phyloP scores from a whole-genome alignment of 1,139 yeast genomes.

The Diutina rugosa region DNA sequence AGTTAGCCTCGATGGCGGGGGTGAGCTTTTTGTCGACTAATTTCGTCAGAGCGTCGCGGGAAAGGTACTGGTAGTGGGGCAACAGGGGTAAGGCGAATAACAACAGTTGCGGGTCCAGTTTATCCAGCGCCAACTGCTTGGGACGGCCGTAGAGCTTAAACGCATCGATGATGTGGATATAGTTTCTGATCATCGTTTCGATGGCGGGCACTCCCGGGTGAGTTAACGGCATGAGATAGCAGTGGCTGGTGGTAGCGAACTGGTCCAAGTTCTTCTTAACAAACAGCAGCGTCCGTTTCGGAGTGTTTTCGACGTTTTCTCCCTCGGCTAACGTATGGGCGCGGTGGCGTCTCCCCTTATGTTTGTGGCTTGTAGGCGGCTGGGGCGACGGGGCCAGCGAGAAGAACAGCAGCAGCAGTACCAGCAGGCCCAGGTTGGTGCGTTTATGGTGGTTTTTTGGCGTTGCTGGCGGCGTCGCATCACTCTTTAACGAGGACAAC shows the following conservation, averaged over 20 bases:
- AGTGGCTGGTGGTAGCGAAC: slow-evolving; percentile 23
- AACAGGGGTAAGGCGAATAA: slow-evolving; percentile 45
- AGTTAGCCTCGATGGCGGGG: neutral
- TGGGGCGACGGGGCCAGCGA: neutral
- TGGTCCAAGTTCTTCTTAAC: neutral
- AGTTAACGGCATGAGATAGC: slow-evolving; percentile 37
- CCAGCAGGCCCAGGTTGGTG: neutral
- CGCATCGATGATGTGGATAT: slow-evolving; percentile 39
- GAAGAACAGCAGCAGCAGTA: neutral
- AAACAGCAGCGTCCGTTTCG: neutral
- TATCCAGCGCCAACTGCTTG: slow-evolving; percentile 31
- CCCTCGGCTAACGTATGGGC: neutral
- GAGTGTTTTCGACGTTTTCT: neutral
- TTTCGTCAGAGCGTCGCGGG: slow-evolving; percentile 23
- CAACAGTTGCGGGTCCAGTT: slow-evolving; percentile 29
- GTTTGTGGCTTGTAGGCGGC: neutral
- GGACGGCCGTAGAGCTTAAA: slow-evolving; percentile 47
- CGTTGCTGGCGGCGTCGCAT: neutral
- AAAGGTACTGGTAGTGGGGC: slow-evolving; percentile 39
- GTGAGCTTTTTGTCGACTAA: slow-evolving; percentile 11
- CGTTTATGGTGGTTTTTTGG: neutral
- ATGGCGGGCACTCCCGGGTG: slow-evolving; percentile 46
- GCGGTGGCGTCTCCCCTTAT: neutral
- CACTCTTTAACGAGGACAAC: neutral
- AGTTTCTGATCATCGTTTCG: slow-evolving; percentile 44